These are phyloP conservation scores for Dictyostelium intermedium DNA, from an alignment of 78 protist species.

Conservation along the genomic window DNA sequence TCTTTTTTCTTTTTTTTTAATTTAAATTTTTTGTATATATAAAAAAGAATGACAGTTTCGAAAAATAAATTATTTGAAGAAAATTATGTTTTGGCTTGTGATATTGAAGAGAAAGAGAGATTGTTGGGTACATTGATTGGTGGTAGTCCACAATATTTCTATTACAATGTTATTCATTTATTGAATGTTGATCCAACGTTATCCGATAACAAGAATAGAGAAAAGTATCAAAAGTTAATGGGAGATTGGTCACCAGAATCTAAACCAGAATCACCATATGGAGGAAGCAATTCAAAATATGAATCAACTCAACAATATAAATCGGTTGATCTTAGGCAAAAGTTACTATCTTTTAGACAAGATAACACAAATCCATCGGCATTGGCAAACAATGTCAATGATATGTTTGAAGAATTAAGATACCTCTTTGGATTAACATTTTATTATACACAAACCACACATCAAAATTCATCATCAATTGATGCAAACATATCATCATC, in stretches of 20 bases:
- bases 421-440: neutral
- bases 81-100: conserved; percentile 21
- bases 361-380: neutral
- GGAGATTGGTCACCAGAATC: conserved; percentile 2
- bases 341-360: neutral
- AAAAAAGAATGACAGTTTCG: neutral
- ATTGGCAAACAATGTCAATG: neutral
- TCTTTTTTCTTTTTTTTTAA: neutral
- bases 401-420: conserved; percentile 16
- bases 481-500: neutral
- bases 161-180: conserved; percentile 42
- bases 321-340: neutral
- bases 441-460: neutral
- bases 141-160: conserved; percentile 61
- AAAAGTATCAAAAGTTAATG: neutral
- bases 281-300: neutral
- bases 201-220: neutral
- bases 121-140: conserved; percentile 2
- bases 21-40: neutral
- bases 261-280: neutral
- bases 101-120: conserved; percentile 11
- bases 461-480: neutral
- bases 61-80: conserved; percentile 55
- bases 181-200: conserved; percentile 55
- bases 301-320: neutral